Evolutionary conservation across 2,329 filamentous ascomycete genomes (phyloP).

Genomic region (Xylaria multiplex): DNA sequence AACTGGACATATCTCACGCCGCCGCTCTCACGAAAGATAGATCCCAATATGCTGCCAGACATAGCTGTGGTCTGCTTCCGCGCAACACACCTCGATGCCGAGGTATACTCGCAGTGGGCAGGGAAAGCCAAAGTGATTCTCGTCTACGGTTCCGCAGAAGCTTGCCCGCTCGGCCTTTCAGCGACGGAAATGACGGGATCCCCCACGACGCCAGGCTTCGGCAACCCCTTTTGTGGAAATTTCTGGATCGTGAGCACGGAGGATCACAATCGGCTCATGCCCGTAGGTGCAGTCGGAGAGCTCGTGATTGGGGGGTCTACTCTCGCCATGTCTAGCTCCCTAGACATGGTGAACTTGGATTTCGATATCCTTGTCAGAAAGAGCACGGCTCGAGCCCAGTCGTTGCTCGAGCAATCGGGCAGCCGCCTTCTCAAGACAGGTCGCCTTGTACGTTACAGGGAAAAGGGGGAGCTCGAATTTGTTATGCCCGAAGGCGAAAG

Average conservation of each 20-base stretch:
- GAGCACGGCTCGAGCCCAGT: constrained; percentile 37
- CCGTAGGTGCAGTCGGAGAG: constrained; percentile 66
- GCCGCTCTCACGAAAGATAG: constrained; percentile 56
- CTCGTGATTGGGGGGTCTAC: constrained; percentile 69
- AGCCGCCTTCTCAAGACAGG: constrained; percentile 59
- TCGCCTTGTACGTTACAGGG: constrained; percentile 60
- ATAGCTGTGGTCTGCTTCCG: constrained; percentile 52
- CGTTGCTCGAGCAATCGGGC: constrained; percentile 42
- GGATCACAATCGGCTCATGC: constrained; percentile 61
- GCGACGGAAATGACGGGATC: constrained; percentile 56
- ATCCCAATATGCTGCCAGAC: constrained; percentile 43
- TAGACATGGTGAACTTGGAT: constrained; percentile 49
- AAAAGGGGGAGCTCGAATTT: constrained; percentile 61
- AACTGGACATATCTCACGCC: constrained; percentile 61
- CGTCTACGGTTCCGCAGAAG: constrained; percentile 62
- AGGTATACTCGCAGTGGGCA: constrained; percentile 60
- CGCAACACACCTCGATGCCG: constrained; percentile 60
- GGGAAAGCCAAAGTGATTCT: constrained; percentile 58
- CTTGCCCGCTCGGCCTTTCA: constrained; percentile 63
- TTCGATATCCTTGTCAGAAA: constrained; percentile 40
- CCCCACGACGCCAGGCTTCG: constrained; percentile 55
- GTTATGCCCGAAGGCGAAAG: constrained; percentile 57
- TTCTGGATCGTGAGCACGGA: constrained; percentile 65
- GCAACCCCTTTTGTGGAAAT: constrained; percentile 59
- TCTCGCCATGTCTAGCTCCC: constrained; percentile 54